Evolutionary conservation across 1,284 basidiomycete genomes (phyloP).

Genomic region (Lignosus rhinocerotis): DNA sequence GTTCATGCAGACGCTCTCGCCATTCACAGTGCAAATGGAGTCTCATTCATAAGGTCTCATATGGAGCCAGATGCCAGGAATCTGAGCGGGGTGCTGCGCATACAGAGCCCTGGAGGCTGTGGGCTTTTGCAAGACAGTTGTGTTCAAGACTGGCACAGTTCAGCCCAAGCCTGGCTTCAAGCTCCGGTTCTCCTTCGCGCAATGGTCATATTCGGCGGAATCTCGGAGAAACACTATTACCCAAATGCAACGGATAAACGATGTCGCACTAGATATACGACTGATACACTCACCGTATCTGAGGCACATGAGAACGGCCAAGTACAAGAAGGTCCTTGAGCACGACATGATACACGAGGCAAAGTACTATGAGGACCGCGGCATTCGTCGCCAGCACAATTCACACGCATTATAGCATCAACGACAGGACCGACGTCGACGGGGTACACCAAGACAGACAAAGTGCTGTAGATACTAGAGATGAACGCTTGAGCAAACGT

Average conservation of each 20-base stretch:
- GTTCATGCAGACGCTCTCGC: not conserved
- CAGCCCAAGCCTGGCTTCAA: too few species aligned
- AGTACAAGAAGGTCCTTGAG: slow-evolving; percentile 4
- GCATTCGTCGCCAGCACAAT: not conserved
- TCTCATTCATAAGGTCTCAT: too few species aligned
- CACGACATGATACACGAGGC: slow-evolving; percentile 3
- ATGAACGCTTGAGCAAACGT: not conserved
- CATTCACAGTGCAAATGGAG: not conserved
- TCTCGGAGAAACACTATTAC: too few species aligned
- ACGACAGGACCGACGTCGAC: not conserved
- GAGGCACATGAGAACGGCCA: not conserved
- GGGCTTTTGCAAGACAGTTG: too few species aligned
- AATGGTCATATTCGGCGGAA: too few species aligned
- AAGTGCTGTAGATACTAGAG: not conserved
- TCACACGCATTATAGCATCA: not conserved
- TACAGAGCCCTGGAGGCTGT: too few species aligned
- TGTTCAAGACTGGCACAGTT: too few species aligned
- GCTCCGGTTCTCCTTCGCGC: too few species aligned
- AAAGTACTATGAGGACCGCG: not conserved
- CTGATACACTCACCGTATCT: not conserved
- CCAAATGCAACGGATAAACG: not conserved
- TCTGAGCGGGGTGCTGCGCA: too few species aligned
- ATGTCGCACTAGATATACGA: not conserved
- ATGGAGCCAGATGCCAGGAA: not conserved
- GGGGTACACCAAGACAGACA: not conserved